These are phyloP conservation scores for Calycina marina DNA, from an alignment of 2,329 filamentous ascomycete species.

Conservation along the genomic window DNA sequence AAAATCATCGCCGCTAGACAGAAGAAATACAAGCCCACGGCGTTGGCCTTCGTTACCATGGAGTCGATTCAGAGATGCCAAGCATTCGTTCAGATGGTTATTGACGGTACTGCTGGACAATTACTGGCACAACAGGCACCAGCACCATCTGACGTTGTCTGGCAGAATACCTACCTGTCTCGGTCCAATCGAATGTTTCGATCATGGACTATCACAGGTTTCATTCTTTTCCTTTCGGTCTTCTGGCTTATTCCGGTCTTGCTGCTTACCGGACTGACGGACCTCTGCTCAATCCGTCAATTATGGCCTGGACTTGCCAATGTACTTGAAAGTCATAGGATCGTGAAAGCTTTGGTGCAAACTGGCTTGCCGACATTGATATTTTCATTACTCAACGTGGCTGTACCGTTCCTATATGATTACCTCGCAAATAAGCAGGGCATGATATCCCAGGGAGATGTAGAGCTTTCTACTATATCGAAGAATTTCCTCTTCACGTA, in stretches of 20 bases:
- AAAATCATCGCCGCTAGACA: slow-evolving; percentile 55
- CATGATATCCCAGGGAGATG: slow-evolving; percentile 86
- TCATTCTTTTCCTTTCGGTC: slow-evolving; percentile 71
- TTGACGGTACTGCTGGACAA: slow-evolving; percentile 78
- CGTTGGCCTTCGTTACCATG: slow-evolving; percentile 93
- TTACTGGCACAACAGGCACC: slow-evolving; percentile 77
- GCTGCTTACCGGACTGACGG: slow-evolving; percentile 64
- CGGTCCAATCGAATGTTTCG: slow-evolving; percentile 59
- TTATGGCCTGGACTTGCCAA: slow-evolving; percentile 57
- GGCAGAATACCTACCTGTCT: slow-evolving; percentile 81
- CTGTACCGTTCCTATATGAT: slow-evolving; percentile 88
- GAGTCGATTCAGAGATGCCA: slow-evolving; percentile 84
- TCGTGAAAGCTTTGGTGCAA: slow-evolving; percentile 64
- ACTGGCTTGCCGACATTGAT: slow-evolving; percentile 78
- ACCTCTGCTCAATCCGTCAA: slow-evolving; percentile 63
- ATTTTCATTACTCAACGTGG: slow-evolving; percentile 74
- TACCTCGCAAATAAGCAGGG: slow-evolving; percentile 84
- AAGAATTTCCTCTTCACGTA: slow-evolving; percentile 98
- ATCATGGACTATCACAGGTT: slow-evolving; percentile 69
- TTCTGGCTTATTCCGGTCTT: slow-evolving; percentile 79
- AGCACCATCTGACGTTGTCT: slow-evolving; percentile 82
- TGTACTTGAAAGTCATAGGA: slow-evolving; percentile 50
- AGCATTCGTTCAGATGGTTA: slow-evolving; percentile 89
- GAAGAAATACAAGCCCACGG: slow-evolving; percentile 62
- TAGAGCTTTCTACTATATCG: slow-evolving; percentile 86